These are phyloP conservation scores for Saccharomyces pastorianus DNA, from an alignment of 1,139 yeast genomes.

Conservation along the genomic window DNA sequence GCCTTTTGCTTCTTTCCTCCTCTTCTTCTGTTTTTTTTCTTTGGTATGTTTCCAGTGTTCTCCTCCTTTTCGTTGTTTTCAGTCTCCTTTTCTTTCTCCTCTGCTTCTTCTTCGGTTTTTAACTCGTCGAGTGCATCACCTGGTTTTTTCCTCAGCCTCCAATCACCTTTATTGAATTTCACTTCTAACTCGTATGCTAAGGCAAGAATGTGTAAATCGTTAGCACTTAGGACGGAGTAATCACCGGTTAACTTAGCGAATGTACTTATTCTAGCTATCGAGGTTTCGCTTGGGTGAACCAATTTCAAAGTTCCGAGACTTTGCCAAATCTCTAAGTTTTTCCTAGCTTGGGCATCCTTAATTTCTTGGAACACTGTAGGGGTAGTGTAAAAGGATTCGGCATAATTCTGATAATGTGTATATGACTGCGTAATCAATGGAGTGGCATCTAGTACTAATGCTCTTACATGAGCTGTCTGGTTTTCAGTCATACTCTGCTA, in stretches of 20 bases:
- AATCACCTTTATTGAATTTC: slow-evolving; percentile 59
- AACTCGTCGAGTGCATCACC: slow-evolving; percentile 42
- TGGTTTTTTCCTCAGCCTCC: slow-evolving; percentile 63
- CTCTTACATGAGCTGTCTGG: slow-evolving; percentile 34
- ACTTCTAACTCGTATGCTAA: slow-evolving; percentile 79
- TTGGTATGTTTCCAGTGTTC: slow-evolving; percentile 4
- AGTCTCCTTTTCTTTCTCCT: slow-evolving; percentile 13
- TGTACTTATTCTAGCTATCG: slow-evolving; percentile 55
- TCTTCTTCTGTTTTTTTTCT: slow-evolving; percentile 48
- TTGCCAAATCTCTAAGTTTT: slow-evolving; percentile 72
- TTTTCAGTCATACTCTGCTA: background rate
- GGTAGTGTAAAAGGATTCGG: slow-evolving; percentile 68
- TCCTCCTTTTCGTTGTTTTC: slow-evolving; percentile 6
- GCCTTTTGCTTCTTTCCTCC: slow-evolving; percentile 59
- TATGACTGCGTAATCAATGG: slow-evolving; percentile 85
- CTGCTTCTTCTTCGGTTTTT: slow-evolving; percentile 7
- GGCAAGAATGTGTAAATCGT: slow-evolving; percentile 90
- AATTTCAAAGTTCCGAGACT: slow-evolving; percentile 44
- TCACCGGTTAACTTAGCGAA: slow-evolving; percentile 92
- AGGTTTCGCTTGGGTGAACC: slow-evolving; percentile 67
- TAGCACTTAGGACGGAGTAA: slow-evolving; percentile 72
- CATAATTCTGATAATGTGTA: slow-evolving; percentile 62
- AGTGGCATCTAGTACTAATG: slow-evolving; percentile 84
- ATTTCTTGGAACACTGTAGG: slow-evolving; percentile 87
- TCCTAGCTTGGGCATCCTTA: slow-evolving; percentile 76